Base-by-base conservation (phyloP, 441 rosid genomes). In the Capsella rubella region DNA sequence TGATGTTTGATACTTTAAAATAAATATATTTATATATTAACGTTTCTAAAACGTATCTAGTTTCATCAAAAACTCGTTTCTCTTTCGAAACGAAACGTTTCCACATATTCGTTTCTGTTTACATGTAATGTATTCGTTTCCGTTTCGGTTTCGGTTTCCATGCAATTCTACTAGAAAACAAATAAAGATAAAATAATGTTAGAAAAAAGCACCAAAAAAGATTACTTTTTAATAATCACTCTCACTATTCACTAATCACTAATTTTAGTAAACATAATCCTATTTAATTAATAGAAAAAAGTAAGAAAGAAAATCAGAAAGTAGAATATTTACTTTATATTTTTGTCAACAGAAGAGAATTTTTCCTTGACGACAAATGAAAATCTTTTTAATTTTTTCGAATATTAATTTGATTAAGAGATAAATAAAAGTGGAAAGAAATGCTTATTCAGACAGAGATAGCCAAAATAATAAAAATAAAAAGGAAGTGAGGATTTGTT, bases 301-400 rank as follows among this genome's bases (percentile, higher is more conserved):
- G 2, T 54, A 13, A 14, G 31, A 61, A 50, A 39, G 1, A 50
- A 28, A 56, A 15, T 16, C 3, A 6, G 25, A 65, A 74, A 67
- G 78, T 51, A 51, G 49, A 75, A 60, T 75, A 67, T 39, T 18
- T 46, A 59, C 67, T 59, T 66, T 66, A 31, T 16, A 59, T 40
- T 39, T 46, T 13, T 47, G 52, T 49, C 53, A 64, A 73, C 29
- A 6, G 4, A 6, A 14, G n/a, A 55, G 2, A 15, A 35, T 31
- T 72, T 59, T 11, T 18, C 28, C 27, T 34, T 31, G 18, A 63
- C 47, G 29, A 69, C 34, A 28, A 46, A 43, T 43, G 15, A 46
- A 55, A 11, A 43, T 4, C 9, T 2, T 35, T 57, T 54, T n/a
- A 14, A 1, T 32, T 53, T 54, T 10, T 4, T 15, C 15, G 63